A percentile compares a stretch with the other conserved stretches of the same genome.
These are phyloP conservation scores for Hypoxylon sp. DNA, from an alignment of 2,329 filamentous ascomycete species.

Conservation along the genomic window DNA sequence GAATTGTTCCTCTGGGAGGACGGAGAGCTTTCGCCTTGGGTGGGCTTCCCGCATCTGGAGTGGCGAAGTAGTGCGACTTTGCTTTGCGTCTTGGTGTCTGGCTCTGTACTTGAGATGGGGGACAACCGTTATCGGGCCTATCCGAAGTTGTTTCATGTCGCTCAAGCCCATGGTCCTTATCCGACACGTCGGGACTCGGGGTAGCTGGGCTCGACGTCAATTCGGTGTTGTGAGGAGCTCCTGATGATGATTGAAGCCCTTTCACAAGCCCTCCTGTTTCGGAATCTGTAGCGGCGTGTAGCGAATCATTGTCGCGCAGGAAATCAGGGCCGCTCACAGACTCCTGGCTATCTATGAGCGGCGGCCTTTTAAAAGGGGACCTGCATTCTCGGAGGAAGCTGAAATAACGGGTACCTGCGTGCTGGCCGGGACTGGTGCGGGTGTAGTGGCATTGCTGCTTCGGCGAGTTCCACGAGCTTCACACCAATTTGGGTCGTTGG, in stretches of 20 bases:
- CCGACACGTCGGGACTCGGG: not conserved
- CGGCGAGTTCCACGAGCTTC: not conserved
- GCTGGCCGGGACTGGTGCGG: not conserved
- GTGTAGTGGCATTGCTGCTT: conserved; percentile 15
- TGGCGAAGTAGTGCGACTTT: conserved; percentile 57
- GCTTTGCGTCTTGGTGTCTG: conserved; percentile 48
- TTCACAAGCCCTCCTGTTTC: conserved; percentile 10
- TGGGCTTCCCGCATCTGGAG: conserved; percentile 16
- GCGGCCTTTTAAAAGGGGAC: conserved; percentile 40
- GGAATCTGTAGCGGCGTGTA: conserved; percentile 2
- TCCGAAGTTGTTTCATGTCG: not conserved
- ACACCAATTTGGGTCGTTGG: conserved; percentile 3
- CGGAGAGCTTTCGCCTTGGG: conserved; percentile 51
- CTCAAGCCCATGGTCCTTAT: not conserved
- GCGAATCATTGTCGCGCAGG: conserved; percentile 16
- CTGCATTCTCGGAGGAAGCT: not conserved
- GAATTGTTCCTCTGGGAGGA: conserved; percentile 63
- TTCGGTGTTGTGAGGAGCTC: conserved; percentile 1
- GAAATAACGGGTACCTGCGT: not conserved
- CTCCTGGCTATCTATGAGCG: conserved; percentile 47
- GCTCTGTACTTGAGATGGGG: conserved; percentile 9
- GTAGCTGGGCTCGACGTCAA: not conserved
- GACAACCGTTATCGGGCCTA: not conserved
- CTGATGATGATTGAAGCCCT: conserved; percentile 3
- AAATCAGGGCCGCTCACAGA: conserved; percentile 41